Percentiles rank a stretch among this genome's conserved stretches.
phyloP scores from a whole-genome alignment of 495 filamentous ascomycete species.

The Chaetomidium leptoderma region DNA sequence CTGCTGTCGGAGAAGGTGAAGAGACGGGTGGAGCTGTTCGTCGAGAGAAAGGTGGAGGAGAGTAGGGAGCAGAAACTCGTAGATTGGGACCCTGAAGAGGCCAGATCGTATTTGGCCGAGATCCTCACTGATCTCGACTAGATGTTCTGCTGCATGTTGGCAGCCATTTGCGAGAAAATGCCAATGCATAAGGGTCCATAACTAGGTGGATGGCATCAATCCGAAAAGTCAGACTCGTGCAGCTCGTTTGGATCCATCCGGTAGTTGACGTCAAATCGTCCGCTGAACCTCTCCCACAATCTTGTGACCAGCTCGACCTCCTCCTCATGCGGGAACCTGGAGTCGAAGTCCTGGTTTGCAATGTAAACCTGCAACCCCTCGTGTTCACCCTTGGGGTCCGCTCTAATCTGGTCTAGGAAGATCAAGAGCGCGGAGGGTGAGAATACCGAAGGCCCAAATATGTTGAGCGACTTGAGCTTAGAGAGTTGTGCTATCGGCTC shows the following conservation, averaged over 20 bases:
- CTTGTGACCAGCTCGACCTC: conserved; percentile 18
- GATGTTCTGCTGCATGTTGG: background rate
- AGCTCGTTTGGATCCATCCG: conserved; percentile 31
- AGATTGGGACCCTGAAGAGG: conserved; percentile 19
- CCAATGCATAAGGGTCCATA: background rate
- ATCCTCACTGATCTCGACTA: conserved; percentile 9
- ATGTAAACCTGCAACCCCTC: conserved; percentile 30
- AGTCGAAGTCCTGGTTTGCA: conserved; percentile 23
- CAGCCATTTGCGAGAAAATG: background rate
- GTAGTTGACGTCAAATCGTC: conserved; percentile 30
- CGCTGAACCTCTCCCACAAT: conserved; percentile 23
- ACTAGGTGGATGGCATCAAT: conserved; percentile 10
- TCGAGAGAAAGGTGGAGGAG: conserved; percentile 26
- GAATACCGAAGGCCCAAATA: conserved; percentile 48
- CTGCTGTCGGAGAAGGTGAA: conserved; percentile 15
- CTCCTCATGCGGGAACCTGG: conserved; percentile 22
- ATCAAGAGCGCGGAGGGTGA: conserved; percentile 40
- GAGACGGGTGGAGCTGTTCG: conserved; percentile 21
- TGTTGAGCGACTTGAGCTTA: conserved; percentile 43
- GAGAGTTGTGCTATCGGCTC: conserved; percentile 34
- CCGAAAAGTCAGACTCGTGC: conserved; percentile 34
- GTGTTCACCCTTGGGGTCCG: conserved; percentile 26
- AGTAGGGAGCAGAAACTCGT: conserved; percentile 18
- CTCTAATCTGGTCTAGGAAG: conserved; percentile 43
- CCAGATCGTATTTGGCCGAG: conserved; percentile 14